These are phyloP conservation scores for Sarocladium brachiariae DNA, from an alignment of 2,329 filamentous ascomycete species.

Conservation along the genomic window DNA sequence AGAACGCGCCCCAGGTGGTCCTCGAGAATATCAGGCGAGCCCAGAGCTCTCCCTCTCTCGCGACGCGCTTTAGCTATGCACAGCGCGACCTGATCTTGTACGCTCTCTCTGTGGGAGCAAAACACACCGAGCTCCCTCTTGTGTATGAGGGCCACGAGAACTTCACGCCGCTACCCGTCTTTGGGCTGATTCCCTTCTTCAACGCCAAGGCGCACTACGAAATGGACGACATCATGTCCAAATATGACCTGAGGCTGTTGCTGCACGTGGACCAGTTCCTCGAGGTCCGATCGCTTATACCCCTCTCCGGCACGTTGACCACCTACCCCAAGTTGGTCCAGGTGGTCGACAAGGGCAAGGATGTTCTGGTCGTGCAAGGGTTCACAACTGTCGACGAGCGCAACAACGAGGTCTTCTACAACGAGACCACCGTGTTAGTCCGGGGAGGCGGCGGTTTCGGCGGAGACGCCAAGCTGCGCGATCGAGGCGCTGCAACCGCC, in stretches of 20 bases:
- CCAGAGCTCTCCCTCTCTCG: constrained; percentile 30
- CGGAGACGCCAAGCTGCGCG: constrained; percentile 66
- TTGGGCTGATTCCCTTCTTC: constrained; percentile 91
- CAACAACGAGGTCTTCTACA: constrained; percentile 90
- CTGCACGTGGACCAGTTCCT: constrained; percentile 98
- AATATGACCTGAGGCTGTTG: constrained; percentile 97
- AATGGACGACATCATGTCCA: constrained; percentile 77
- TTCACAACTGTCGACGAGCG: constrained; percentile 77
- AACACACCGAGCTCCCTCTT: constrained; percentile 76
- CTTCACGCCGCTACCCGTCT: constrained; percentile 89
- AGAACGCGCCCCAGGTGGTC: neutral
- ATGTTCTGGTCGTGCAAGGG: constrained; percentile 75
- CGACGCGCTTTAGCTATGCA: no score
- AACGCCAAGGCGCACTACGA: constrained; percentile 72
- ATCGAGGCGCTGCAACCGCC: constrained; percentile 74
- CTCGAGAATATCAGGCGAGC: constrained; percentile 57
- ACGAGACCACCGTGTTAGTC: constrained; percentile 88
- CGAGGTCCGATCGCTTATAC: constrained; percentile 85
- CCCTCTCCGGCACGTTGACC: constrained; percentile 69
- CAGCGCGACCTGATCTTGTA: constrained; percentile 74
- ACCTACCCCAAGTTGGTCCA: constrained; percentile 78
- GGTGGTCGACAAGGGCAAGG: constrained; percentile 90
- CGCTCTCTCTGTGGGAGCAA: constrained; percentile 89
- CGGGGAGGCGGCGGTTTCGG: constrained; percentile 86
- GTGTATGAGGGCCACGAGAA: constrained; percentile 85